Percentiles rank a stretch among this genome's conserved stretches.
Evolutionary conservation across 805 yeast species (phyloP).

Genomic region (Ogataea pini): DNA sequence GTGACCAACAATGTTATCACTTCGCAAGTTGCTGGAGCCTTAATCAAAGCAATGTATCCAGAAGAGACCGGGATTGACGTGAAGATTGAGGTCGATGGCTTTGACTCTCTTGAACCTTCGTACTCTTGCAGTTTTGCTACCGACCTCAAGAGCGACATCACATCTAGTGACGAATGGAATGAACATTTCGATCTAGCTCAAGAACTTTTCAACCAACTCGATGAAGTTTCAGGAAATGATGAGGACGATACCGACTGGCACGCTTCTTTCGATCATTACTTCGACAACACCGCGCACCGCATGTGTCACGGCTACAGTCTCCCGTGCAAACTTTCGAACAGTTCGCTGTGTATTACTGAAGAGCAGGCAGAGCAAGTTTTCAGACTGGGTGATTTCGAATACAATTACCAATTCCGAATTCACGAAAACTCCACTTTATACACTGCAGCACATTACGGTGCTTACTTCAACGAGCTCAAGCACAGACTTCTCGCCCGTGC

Average conservation of each 20-base stretch:
- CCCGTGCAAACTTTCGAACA: conserved; percentile 26
- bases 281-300: conserved; percentile 43
- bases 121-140: conserved; percentile 36
- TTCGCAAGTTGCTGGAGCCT: conserved; percentile 40
- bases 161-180: conserved; percentile 37
- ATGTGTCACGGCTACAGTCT: conserved; percentile 40
- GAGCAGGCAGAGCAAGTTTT: conserved; percentile 41
- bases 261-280: conserved; percentile 40
- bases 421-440: conserved; percentile 38
- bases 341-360: conserved; percentile 30
- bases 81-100: conserved; percentile 30
- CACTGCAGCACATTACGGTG: conserved; percentile 38
- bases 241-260: conserved; percentile 27
- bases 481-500: conserved; percentile 32
- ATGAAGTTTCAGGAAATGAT: conserved; percentile 31
- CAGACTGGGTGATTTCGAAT: conserved; percentile 46
- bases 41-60: conserved; percentile 42
- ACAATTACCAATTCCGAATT: conserved; percentile 40
- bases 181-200: conserved; percentile 36
- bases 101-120: conserved; percentile 41
- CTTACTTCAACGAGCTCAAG: conserved; percentile 39
- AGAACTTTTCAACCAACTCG: conserved; percentile 31
- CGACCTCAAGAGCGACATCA: conserved; percentile 28
- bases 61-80: conserved; percentile 32
- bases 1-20: conserved; percentile 43